Evolutionary conservation across 2,329 filamentous ascomycete genomes (phyloP), one percentile per base, ranked within the genome.

Genomic region (Fusarium equiseti): DNA sequence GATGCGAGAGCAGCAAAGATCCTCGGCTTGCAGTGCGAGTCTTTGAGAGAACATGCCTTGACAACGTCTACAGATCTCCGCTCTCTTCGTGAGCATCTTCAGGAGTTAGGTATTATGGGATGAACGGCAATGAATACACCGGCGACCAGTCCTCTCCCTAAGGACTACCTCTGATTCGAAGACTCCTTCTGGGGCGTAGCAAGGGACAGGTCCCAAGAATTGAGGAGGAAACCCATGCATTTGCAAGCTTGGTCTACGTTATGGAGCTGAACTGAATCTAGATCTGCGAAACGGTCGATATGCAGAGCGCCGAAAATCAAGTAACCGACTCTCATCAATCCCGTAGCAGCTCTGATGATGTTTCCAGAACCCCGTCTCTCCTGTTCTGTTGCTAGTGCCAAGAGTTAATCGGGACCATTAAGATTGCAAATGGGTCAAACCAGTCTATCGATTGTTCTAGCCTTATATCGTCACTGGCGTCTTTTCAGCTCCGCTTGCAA

Each of bases 261-360:
- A 22, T 44, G 1, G 88, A 84, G 65, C 80, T 92, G 10, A 22
- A 79, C 80, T 57, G 31, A 8, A 18, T 54, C 13, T 61, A 58
- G 57, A 52, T 54, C 40, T 49, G 26, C 24, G 16, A 38, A 22
- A 63, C 32, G 45, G 44, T 55, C 18, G 20, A 55, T 45, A 26
- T 45, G 31, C 26, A 38, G 22, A 8, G 38, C 10, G 24, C 27
- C 24, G 13, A 42, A 20, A 45, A 29, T 35, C 42, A 46, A 31
- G 20, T 5, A 29, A 6, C 11, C 22, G 24, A 16, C 15, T n/a
- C 42, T 52, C 20, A n/a, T 35, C 22, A 29, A 54, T 59, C 55
- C 16, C 35, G 18, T 18, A 22, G 18, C 24, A 8, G 16, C 27
- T 22, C 31, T 32, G 48, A 45, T 4, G 22, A 46, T 38, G 24